Percentiles rank a stretch among this genome's conserved stretches.
These are phyloP conservation scores for Arachis stenosperma DNA, from an alignment of 306 rosid species.

Conservation along the genomic window DNA sequence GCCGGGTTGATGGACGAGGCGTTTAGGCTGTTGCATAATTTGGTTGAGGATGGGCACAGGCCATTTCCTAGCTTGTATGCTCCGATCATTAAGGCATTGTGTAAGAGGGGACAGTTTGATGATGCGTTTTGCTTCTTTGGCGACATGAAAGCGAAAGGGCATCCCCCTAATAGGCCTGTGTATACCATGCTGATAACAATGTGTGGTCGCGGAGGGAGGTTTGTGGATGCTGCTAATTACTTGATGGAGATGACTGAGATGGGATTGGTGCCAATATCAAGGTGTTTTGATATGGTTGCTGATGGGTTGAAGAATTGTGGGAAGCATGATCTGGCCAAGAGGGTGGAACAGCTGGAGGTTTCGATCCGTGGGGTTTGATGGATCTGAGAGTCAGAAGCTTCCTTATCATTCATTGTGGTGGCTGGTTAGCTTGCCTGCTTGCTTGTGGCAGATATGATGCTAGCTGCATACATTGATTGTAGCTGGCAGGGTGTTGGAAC, in stretches of 20 bases:
- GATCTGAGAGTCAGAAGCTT: neutral
- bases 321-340: constrained; percentile 80
- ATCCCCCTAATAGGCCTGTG: constrained; percentile 89
- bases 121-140: constrained; percentile 89
- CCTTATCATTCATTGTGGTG: neutral
- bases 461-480: neutral
- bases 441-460: neutral
- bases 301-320: constrained; percentile 93
- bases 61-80: constrained; percentile 90
- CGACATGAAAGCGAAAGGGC: constrained; percentile 89
- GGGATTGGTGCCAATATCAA: constrained; percentile 74
- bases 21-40: constrained; percentile 64
- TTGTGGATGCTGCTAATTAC: constrained; percentile 79
- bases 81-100: constrained; percentile 73
- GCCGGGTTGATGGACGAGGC: constrained; percentile 70
- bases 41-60: constrained; percentile 65
- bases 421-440: neutral
- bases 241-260: constrained; percentile 82
- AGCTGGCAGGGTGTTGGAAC: neutral
- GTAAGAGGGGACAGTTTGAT: constrained; percentile 80
- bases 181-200: constrained; percentile 89
- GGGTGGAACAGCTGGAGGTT: constrained; percentile 78
- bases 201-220: constrained; percentile 86
- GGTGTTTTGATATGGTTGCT: constrained; percentile 85
- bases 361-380: constrained; percentile 58